phyloP scores from a whole-genome alignment of 371 early-diverging fungal genomes.

The Mortierella sp. region DNA sequence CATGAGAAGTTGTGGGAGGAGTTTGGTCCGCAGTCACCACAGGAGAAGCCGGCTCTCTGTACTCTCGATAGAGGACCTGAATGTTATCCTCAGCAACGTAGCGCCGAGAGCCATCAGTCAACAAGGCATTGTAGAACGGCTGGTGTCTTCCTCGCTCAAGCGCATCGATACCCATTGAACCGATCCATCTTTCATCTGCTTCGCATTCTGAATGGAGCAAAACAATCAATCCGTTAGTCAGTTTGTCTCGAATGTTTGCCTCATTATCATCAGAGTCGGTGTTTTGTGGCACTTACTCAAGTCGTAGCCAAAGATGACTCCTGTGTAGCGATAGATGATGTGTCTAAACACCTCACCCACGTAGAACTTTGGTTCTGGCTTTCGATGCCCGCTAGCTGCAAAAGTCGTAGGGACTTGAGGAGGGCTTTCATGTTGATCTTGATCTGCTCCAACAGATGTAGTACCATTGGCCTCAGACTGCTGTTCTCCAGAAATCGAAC shows the following conservation, averaged over 20 bases:
- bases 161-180: slow-evolving; percentile 36
- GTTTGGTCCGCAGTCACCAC: slow-evolving; percentile 13
- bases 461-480: not conserved
- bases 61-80: slow-evolving; percentile 37
- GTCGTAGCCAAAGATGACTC: slow-evolving; percentile 53
- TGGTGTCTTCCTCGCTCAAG: slow-evolving; percentile 32
- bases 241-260: no score
- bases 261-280: no score
- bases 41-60: not conserved
- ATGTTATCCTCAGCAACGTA: slow-evolving; percentile 54
- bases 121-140: slow-evolving; percentile 47
- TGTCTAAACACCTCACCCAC: slow-evolving; percentile 54
- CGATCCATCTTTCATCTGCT: slow-evolving; percentile 38
- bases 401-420: not conserved
- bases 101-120: slow-evolving; percentile 31
- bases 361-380: slow-evolving; percentile 45
- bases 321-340: slow-evolving; percentile 36
- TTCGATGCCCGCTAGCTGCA: slow-evolving; percentile 18
- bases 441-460: not conserved
- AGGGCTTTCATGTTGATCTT: not conserved
- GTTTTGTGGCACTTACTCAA: slow-evolving; percentile 25
- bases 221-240: not conserved
- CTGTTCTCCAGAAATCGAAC: slow-evolving; percentile 25
- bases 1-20: not conserved
- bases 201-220: slow-evolving; percentile 28